Evolutionary conservation across 805 yeast genomes (phyloP), one percentile per base, ranked within the genome.

Genomic region (Yarrowia sp.): DNA sequence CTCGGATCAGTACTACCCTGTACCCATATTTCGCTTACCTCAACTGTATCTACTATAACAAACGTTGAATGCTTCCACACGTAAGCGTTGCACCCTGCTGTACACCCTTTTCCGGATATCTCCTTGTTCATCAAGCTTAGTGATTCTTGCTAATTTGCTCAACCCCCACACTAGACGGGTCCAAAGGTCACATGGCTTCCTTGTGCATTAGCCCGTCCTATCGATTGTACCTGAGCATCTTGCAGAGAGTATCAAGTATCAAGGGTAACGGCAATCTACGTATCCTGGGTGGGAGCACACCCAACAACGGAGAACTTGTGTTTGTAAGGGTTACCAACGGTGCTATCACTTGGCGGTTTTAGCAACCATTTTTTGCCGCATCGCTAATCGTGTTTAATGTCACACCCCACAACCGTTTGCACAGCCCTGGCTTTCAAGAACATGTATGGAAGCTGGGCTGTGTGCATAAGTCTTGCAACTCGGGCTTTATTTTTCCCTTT

Each of bases 361-460:
- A n/a, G n/a, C n/a, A n/a, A n/a, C n/a, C 33, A 5, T 30, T 5
- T 26, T 8, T 26, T 26, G 30, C 30, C 30, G 30, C 30, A 26
- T 8, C 30, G 30, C 8, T 26, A 8, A 26, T 26, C 30, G 9
- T 22, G 22, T 17, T 35, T 38, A 38, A 38, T 38, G 11, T 38
- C 41, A 4, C 22, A 4, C 22, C 51, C 8, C 33, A 41, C 11
- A 26, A 22, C 17, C 33, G 30, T 22, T 22, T 33, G 41, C 58
- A 51, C 58, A 51, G 58, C 58, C 56, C 21, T 24, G 32, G 58
- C 21, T 33, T 32, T 11, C 32, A 33, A 16, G 58, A 51, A 33
- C 58, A 51, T 51, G 58, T 51, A 51, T 51, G 58, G 58, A 51
- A 51, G 58, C 58, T 35, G 58, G 58, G 58, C 58, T 51, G 58